phyloP scores from a whole-genome alignment of 441 rosid species.

The Pelargonium cotyledonis region DNA sequence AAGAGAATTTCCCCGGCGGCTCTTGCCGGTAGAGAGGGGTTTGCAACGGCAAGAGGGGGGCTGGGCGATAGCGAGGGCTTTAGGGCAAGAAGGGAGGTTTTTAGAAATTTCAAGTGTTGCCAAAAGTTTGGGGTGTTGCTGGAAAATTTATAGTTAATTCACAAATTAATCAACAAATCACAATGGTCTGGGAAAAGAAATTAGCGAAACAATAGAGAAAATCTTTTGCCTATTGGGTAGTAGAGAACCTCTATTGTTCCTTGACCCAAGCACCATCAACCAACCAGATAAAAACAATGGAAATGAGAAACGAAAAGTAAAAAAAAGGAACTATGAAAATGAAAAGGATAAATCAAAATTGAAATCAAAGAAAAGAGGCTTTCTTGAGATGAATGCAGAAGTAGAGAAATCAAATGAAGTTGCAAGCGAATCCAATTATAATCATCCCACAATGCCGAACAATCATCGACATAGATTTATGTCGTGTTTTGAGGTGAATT shows the following conservation, averaged over 20 bases:
- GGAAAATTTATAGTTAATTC: no score
- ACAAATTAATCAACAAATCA: no score
- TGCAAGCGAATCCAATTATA: constrained; percentile 29
- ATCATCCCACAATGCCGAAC: constrained; percentile 25
- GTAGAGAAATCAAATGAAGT: constrained; percentile 33
- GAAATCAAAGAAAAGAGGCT: constrained; percentile 54
- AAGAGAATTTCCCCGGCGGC: no score
- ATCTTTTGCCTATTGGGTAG: constrained; percentile 47
- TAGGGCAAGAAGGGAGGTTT: no score
- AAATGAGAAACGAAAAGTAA: constrained; percentile 28
- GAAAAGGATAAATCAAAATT: constrained; percentile 35
- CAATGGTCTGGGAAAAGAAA: constrained; percentile 76
- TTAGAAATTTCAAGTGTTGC: no score
- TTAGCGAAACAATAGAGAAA: constrained; percentile 44
- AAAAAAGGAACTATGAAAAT: constrained; percentile 18
- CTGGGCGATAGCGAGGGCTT: no score
- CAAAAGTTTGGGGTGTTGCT: no score
- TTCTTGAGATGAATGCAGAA: constrained; percentile 38
- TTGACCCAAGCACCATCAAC: constrained; percentile 29
- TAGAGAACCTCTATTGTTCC: constrained; percentile 58
- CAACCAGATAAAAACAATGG: constrained; percentile 28
- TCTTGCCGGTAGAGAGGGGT: no score
- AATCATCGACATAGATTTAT: no score
- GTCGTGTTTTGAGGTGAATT: no score
- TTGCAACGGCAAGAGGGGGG: no score